Evolutionary conservation across 1,139 yeast species (phyloP).

Genomic region (Yamadazyma friedrichii): DNA sequence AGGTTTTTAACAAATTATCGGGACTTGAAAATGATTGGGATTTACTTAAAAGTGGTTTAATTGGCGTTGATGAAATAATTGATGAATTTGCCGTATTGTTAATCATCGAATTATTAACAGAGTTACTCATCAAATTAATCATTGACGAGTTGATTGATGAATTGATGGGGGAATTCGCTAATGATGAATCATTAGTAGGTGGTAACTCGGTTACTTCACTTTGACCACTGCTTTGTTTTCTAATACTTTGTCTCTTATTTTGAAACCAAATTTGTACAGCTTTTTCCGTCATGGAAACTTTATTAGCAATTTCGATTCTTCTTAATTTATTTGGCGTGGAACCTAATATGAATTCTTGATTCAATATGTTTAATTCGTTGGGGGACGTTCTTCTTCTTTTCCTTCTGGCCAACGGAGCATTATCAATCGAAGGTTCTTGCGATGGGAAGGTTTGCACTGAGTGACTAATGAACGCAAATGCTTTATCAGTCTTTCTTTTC

Average conservation of each 20-base stretch:
- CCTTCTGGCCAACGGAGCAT: slow-evolving; percentile 86
- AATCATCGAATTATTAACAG: slow-evolving; percentile 7
- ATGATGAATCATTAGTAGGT: slow-evolving; percentile 22
- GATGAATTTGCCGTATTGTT: slow-evolving; percentile 12
- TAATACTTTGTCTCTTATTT: slow-evolving; percentile 82
- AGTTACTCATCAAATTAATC: slow-evolving; percentile 15
- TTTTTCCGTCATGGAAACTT: slow-evolving; percentile 90
- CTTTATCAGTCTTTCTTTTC: slow-evolving; percentile 24
- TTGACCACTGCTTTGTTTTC: slow-evolving; percentile 48
- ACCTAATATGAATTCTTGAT: slow-evolving; percentile 72
- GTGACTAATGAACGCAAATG: slow-evolving; percentile 89
- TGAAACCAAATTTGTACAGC: slow-evolving; percentile 99
- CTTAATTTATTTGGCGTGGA: slow-evolving; percentile 78
- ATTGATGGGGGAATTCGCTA: not conserved
- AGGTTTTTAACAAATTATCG: slow-evolving; percentile 18
- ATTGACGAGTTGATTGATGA: slow-evolving; percentile 8
- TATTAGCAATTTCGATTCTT: slow-evolving; percentile 72
- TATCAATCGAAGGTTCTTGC: slow-evolving; percentile 83
- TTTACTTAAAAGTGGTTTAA: slow-evolving; percentile 22
- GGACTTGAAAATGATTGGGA: slow-evolving; percentile 27
- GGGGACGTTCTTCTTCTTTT: slow-evolving; percentile 95
- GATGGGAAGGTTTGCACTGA: slow-evolving; percentile 83
- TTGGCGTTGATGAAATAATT: slow-evolving; percentile 23
- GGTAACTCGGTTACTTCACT: slow-evolving; percentile 47
- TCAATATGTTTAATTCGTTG: slow-evolving; percentile 74